Evolutionary conservation across 371 early-diverging fungal genomes (phyloP), one percentile per base, ranked within the genome.

Genomic region (Lichtheimia ramosa): DNA sequence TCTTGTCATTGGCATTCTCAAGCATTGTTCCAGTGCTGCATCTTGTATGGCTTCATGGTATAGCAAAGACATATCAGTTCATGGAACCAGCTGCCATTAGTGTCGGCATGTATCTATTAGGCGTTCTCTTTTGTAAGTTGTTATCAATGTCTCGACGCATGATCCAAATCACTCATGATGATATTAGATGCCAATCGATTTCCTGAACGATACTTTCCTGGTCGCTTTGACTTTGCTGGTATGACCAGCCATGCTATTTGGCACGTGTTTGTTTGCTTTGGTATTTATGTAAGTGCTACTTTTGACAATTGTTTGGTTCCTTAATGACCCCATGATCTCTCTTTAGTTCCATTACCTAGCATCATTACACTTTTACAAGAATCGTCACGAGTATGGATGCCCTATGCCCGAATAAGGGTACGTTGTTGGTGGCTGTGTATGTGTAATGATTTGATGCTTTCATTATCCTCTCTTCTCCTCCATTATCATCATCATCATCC

Each of bases 241-340:
- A 70, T 79, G 71, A 86, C 89, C 50, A 87, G 87, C 50, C 93
- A 92, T 72, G 87, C 87, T 49, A 75, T 89, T 51, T 92, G 93
- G 93, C 93, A 92, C 68, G 65, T 87, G 15, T 82, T 82, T 71
- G 90, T 91, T 14, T 79, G 86, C 20, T 75, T 81, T 5, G 90
- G 88, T 6, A 85, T 86, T 25, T 85, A 71, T 56, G 77, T 76
- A 71, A 64, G 74, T 68, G 34, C 10, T 48, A 28, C 34, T n/a
- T 51, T 21, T 28, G 34, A 34, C 34, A 34, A 34, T 34, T 27
- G 27, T n/a, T n/a, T n/a, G n/a, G n/a, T n/a, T n/a, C n/a, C n/a
- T n/a, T n/a, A n/a, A 16, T 34, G 16, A 18, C 7, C 14, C 46
- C 13, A 16, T 28, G 20, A 15, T 51, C 48, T 46, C 8, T n/a